Evolutionary conservation across 2,329 filamentous ascomycete genomes (phyloP).

Genomic region (Xylariaceae sp.): DNA sequence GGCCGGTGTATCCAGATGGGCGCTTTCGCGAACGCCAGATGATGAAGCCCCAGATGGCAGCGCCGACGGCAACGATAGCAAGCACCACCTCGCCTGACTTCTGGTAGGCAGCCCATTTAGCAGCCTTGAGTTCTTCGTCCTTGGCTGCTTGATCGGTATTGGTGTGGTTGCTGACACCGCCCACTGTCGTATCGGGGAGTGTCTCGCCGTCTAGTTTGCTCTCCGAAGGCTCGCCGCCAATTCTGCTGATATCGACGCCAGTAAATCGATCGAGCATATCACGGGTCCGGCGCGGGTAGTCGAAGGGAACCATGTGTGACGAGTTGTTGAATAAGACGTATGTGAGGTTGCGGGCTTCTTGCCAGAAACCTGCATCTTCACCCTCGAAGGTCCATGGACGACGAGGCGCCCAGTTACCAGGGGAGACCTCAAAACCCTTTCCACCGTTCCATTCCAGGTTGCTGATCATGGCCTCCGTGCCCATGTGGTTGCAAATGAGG

Average conservation of each 20-base stretch:
- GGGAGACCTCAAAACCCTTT: constrained; percentile 82
- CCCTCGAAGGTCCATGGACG: constrained; percentile 92
- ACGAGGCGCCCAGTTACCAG: constrained; percentile 86
- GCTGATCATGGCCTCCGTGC: constrained; percentile 84
- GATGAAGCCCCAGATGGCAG: constrained; percentile 67
- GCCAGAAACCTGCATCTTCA: constrained; percentile 83
- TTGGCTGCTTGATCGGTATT: constrained; percentile 61
- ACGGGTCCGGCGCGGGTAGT: constrained; percentile 76
- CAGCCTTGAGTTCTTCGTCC: constrained; percentile 68
- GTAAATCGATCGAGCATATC: constrained; percentile 99
- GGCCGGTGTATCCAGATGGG: constrained; percentile 49
- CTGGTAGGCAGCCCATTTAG: constrained; percentile 84
- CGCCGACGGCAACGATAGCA: constrained; percentile 71
- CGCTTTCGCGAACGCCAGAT: constrained; percentile 59
- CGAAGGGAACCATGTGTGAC: constrained; percentile 97
- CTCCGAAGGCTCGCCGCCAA: constrained; percentile 74
- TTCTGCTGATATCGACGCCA: constrained; percentile 81
- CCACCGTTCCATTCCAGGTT: constrained; percentile 89
- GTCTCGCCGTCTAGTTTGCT: constrained; percentile 82
- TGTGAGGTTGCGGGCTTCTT: constrained; percentile 88
- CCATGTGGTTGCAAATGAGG: constrained; percentile 94
- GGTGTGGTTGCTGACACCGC: constrained; percentile 58
- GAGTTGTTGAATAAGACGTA: constrained; percentile 95
- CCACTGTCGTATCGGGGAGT: constrained; percentile 69
- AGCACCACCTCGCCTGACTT: constrained; percentile 82